Base-by-base conservation (phyloP, 306 rosid species). In the Rosa multiflora region DNA sequence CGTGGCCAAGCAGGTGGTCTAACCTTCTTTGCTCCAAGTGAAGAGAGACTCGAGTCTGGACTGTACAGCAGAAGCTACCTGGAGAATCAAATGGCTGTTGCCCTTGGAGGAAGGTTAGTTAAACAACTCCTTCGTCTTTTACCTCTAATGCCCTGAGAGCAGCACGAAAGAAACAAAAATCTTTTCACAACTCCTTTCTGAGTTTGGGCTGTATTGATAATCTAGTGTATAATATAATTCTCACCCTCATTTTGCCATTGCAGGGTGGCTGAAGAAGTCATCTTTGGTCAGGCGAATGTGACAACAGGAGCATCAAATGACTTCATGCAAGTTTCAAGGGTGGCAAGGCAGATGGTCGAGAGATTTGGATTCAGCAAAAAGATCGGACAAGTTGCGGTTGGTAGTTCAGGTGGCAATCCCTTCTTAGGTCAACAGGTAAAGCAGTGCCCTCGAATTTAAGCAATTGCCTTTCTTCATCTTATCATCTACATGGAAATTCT, bases 31-130 rank as follows among this genome's bases (percentile, higher is more conserved):
- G 89, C 92, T 55, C 92, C 90, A 51, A 89, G 92, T 70, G 92
- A 89, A 79, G 92, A 89, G 87, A 85, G 92, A 84, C 92, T 89
- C 0, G 92, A 89, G 80, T 89, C 90, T 70, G 92, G 92, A 58
- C 74, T 95, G 77, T 95, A 95, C 88, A 95, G 99, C 74, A 90
- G 99, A 91, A 95, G 99, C 89, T 95, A 95, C 97, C 82, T 95
- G 83, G 99, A 95, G 85, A 95, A 95, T 83, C 99, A 95, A 83
- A 95, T 95, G 99, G 99, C 98, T 56, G 99, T 95, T 82, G 99
- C 99, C 63, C 93, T 95, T 5, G 92, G 92, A 52, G 92, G 92
- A 81, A 87, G 92, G 92, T 89, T 58, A 26, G 78, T 56, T 62
- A 18, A 10, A 20, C 56, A 13, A 73, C 63, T 42, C 59, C 21